phyloP scores from a whole-genome alignment of 257 asterid genomes.

The Rauvolfia tetraphylla region DNA sequence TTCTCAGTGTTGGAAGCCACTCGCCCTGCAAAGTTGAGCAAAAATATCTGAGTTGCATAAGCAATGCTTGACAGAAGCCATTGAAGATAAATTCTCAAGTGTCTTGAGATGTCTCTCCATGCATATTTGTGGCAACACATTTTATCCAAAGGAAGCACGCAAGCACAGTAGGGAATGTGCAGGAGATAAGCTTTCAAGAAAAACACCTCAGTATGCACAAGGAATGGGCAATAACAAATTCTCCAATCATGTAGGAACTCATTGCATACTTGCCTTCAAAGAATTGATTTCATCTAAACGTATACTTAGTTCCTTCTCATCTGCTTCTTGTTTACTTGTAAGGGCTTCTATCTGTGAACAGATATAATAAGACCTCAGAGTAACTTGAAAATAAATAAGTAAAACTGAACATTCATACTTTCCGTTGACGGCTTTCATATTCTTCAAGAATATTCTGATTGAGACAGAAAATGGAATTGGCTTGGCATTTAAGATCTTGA shows the following conservation, averaged over 20 bases:
- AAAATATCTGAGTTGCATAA: conserved; percentile 21
- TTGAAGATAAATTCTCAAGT: conserved; percentile 4
- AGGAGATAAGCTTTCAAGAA: neutral
- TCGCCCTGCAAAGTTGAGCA: conserved; percentile 49
- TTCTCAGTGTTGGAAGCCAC: conserved; percentile 88
- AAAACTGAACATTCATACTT: conserved; percentile 35
- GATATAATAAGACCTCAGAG: conserved; percentile 11
- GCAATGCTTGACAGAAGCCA: conserved; percentile 11
- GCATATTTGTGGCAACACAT: neutral
- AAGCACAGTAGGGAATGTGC: conserved; percentile 4
- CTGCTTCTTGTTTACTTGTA: conserved; percentile 50
- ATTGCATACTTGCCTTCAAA: conserved; percentile 51
- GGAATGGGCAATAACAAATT: neutral
- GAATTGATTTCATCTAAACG: conserved; percentile 52
- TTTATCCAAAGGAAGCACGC: neutral
- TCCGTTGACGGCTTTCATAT: conserved; percentile 75
- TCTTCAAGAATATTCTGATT: conserved; percentile 81
- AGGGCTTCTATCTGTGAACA: conserved; percentile 68
- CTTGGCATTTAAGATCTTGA: conserved; percentile 70
- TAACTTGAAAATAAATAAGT: conserved; percentile 13
- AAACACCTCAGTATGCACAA: neutral
- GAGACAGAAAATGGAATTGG: conserved; percentile 76
- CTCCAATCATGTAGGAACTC: neutral
- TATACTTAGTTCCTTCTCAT: conserved; percentile 47
- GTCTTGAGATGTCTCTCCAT: neutral